Base-by-base conservation (phyloP, 805 yeast genomes). In the Kuraishia molischiana region DNA sequence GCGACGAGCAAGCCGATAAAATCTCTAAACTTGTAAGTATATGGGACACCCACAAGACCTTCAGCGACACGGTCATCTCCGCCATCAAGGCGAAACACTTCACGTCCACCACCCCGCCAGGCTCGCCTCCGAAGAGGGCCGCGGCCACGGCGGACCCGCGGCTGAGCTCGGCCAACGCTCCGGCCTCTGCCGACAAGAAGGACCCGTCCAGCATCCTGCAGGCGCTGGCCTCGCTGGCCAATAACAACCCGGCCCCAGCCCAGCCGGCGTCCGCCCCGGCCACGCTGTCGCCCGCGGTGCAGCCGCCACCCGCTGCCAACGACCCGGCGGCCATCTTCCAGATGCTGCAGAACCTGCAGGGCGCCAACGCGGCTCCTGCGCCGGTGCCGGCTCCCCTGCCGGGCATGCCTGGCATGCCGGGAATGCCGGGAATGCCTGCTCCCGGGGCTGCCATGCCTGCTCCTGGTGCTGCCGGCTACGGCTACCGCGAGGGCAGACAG, bases 1-100 rank as follows among this genome's bases (percentile, higher is more conserved):
- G 46, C 42, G 67, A 62, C 39, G 83, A 68, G 53, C 83, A 66
- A 59, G 73, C 59, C 53, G 86, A 77, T 41, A 92, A 89, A 58
- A 74, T 87, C 48, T 66, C 78, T 50, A 90, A 87, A 60, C 69
- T 92, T 48, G 72, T 92, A 46, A 95, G 85, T 45, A 89, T 92
- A 50, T 92, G 98, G 98, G 85, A 77, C 47, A 77, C 85, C 45
- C 81, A 87, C 28, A 77, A 75, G 32, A 82, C 95, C 13, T 90
- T 92, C 61, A 66, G 67, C 39, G 71, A 73, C 32, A 66, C 67
- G 30, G 61, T 69, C 24, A 63, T 92, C 39, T 58, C 67, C 33
- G 54, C 68, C 15, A 69, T 85, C 41, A 73, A 79, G 53, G 58
- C 66, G 10, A 78, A 72, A 51, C 73, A 73, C 55, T 82, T 80